Evolutionary conservation across 148 eudicot genomes (phyloP), one percentile per base, ranked within the genome.

Genomic region (Silene uniflora): DNA sequence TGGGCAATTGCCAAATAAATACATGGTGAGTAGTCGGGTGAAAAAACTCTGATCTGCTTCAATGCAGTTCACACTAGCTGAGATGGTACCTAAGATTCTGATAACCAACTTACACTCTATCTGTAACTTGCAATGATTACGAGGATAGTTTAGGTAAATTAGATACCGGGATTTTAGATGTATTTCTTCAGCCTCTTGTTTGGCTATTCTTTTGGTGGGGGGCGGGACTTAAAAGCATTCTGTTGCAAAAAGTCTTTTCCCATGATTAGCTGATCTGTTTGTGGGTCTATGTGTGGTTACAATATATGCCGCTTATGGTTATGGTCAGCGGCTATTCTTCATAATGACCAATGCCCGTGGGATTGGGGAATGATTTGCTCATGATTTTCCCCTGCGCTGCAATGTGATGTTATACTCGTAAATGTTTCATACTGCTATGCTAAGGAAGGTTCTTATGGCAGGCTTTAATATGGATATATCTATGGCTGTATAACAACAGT

Each of bases 381-480:
- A 11, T 25, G 25, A 64, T 5, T 25, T 12, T 16, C 18, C 68
- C 0, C 68, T 64, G 14, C 2, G 16, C 44, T 29, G 39, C 16
- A 27, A 29, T 3, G 44, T 64, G 68, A 29, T 29, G n/a, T 65
- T 16, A 65, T 69, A 10, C 6, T 19, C 39, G 56, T 46, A 3
- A 23, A 70, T 24, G 10, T 11, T 60, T 7, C 7, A 27, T 27
- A 56, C 32, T 47, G 64, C 60, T 27, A 32, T 39, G 39, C 76
- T 73, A 60, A 76, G 23, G 9, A 56, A 29, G 21, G 39, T 32
- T 58, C 23, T 9, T 44, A 72, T 78, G 69, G 74, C 91, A 91
- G 98, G 87, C 59, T 49, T 81, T 91, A 70, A 89, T 94, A 68
- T 94, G 98, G 98, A 25, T 90, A 67, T 87, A 79, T 80, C 70